Evolutionary conservation across 139 green algal genomes (phyloP).

Genomic region (Tetratostichococcus sp.): DNA sequence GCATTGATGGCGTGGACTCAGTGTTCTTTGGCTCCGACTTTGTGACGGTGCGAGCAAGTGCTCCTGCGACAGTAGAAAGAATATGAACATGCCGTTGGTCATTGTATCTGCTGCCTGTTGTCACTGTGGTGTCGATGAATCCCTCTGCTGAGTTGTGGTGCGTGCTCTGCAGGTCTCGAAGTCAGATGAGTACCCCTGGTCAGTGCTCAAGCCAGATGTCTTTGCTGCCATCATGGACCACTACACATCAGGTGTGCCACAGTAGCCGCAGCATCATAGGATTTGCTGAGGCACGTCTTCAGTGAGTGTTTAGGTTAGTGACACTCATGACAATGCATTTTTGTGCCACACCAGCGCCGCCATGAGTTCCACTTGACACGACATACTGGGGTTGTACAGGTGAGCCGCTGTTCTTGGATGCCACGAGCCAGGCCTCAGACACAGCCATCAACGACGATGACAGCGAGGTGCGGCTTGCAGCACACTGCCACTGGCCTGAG

Average conservation of each 20-base stretch:
- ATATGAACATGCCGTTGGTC: too few species aligned
- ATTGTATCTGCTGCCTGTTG: too few species aligned
- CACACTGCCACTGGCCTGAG: too few species aligned
- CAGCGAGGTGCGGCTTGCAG: slow-evolving; percentile 53
- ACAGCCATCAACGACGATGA: slow-evolving; percentile 71
- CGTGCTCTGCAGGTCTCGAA: slow-evolving; percentile 72
- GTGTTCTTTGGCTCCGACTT: slow-evolving; percentile 98
- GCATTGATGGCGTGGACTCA: slow-evolving; percentile 74
- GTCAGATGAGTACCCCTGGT: slow-evolving; percentile 68
- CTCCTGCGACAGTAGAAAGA: too few species aligned
- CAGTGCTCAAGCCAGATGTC: slow-evolving; percentile 87
- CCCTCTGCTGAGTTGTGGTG: too few species aligned
- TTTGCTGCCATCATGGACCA: slow-evolving; percentile 97
- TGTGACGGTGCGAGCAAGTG: slow-evolving; percentile 77
- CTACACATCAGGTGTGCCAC: slow-evolving; percentile 58
- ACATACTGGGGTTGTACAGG: slow-evolving; percentile 13
- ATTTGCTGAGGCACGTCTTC: too few species aligned
- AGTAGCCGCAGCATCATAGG: too few species aligned
- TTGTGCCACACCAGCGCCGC: too few species aligned
- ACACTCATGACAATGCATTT: too few species aligned
- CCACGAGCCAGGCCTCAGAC: slow-evolving; percentile 11
- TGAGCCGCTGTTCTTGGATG: slow-evolving; percentile 64
- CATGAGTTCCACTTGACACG: too few species aligned
- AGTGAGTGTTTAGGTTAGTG: too few species aligned
- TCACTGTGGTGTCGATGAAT: too few species aligned